Percentiles rank a stretch among this genome's conserved stretches.
Conservation (phyloP, 768 basidiomycete species). For the Russula abietina region DNA sequence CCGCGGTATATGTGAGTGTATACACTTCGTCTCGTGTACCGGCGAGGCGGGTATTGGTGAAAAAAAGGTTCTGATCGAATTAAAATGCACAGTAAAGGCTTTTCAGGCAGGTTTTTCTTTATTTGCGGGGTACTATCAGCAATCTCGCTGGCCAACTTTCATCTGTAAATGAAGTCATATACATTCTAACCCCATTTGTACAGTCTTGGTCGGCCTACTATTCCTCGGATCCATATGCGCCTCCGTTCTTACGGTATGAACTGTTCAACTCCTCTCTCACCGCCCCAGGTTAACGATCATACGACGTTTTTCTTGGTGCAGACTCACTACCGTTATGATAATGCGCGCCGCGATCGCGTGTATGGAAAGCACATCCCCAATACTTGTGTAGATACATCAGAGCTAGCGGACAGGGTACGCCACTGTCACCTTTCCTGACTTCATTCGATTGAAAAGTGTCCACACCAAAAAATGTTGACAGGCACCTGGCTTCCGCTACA, state of each 20-base stretch:
- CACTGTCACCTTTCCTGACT: background rate
- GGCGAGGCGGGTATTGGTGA: background rate
- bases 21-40: too few relatives aligned
- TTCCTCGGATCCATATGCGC: slow-evolving; percentile 52
- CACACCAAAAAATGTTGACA: slow-evolving; percentile 26
- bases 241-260: slow-evolving; percentile 44
- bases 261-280: background rate
- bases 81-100: slow-evolving; percentile 45
- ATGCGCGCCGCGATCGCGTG: slow-evolving; percentile 45
- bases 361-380: slow-evolving; percentile 47
- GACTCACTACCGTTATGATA: slow-evolving; percentile 61
- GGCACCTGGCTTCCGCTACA: slow-evolving; percentile 60
- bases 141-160: background rate
- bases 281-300: background rate
- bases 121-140: background rate
- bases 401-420: slow-evolving; percentile 60
- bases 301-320: slow-evolving; percentile 26
- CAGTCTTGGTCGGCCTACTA: slow-evolving; percentile 47
- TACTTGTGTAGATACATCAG: slow-evolving; percentile 52
- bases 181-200: slow-evolving; percentile 15
- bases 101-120: slow-evolving; percentile 39
- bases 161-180: too few relatives aligned
- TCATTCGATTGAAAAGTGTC: background rate
- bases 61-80: background rate
- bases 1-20: slow-evolving; percentile 54